These are phyloP conservation scores for Exophiala sideris DNA, from an alignment of 2,329 filamentous ascomycete genomes.

Conservation along the genomic window DNA sequence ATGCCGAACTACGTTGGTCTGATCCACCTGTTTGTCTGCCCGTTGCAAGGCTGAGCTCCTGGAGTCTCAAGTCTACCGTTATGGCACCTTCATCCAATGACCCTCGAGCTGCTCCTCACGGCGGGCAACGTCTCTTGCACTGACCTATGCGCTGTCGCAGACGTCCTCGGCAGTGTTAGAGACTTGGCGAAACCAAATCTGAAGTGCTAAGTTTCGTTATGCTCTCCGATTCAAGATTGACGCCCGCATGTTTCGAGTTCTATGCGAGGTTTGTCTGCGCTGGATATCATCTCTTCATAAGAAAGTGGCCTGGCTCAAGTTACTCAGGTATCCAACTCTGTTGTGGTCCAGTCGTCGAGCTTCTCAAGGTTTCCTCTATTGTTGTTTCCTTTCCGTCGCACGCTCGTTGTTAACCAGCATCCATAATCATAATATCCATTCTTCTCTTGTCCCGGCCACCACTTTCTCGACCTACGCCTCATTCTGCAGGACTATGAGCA, in stretches of 20 bases:
- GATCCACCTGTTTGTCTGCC: slow-evolving; percentile 8
- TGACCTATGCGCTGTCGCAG: slow-evolving; percentile 12
- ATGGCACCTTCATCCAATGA: slow-evolving; percentile 8
- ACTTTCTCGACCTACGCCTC: slow-evolving; percentile 13
- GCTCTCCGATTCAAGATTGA: slow-evolving; percentile 27
- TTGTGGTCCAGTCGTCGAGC: slow-evolving; percentile 18
- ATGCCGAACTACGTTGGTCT: slow-evolving; percentile 6
- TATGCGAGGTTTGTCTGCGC: slow-evolving; percentile 8
- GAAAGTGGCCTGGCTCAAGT: slow-evolving; percentile 19
- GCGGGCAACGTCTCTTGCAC: slow-evolving; percentile 12
- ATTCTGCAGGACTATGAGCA: slow-evolving; percentile 4
- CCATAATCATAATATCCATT: slow-evolving; percentile 16
- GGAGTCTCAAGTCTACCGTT: slow-evolving; percentile 19
- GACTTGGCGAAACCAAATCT: slow-evolving; percentile 10
- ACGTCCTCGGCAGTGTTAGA: slow-evolving; percentile 2
- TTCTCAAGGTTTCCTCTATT: slow-evolving; percentile 10
- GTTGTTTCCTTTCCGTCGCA: slow-evolving; percentile 10
- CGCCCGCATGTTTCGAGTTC: slow-evolving; percentile 24
- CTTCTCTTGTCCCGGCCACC: slow-evolving; percentile 5
- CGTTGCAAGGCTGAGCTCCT: slow-evolving; percentile 5
- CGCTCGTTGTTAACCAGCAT: slow-evolving; percentile 9
- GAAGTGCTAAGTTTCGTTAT: slow-evolving; percentile 10
- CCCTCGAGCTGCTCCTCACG: background rate
- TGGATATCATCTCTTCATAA: slow-evolving; percentile 24
- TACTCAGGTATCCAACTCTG: slow-evolving; percentile 18